These are phyloP conservation scores for Rhizoclosmatium sp. DNA, from an alignment of 192 early-diverging fungal genomes.

Conservation along the genomic window DNA sequence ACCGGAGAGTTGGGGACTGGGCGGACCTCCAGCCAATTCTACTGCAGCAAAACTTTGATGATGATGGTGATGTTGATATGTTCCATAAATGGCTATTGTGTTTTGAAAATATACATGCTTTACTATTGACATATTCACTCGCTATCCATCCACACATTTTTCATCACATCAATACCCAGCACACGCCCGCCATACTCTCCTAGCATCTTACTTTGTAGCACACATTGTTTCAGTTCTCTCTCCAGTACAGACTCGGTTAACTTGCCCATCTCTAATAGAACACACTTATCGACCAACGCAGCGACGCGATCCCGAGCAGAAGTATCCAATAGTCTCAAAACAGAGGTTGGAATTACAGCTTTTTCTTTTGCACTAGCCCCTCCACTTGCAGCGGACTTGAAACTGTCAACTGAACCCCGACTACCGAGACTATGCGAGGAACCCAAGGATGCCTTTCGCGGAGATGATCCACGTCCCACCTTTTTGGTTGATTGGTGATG, in stretches of 20 bases:
- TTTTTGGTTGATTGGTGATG: not conserved
- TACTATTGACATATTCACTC: not conserved
- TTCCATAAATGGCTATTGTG: too few relatives aligned
- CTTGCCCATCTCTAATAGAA: constrained; percentile 20
- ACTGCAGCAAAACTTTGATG: too few relatives aligned
- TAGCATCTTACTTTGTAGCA: not conserved
- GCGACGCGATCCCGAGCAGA: constrained; percentile 13
- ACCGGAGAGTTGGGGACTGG: constrained; percentile 39
- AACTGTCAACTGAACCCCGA: not conserved
- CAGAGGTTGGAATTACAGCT: not conserved
- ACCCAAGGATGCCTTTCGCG: not conserved
- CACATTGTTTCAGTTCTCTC: constrained; percentile 9
- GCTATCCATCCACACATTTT: constrained; percentile 5
- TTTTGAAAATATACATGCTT: too few relatives aligned
- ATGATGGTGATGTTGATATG: too few relatives aligned
- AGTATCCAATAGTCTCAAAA: not conserved
- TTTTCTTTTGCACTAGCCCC: too few relatives aligned
- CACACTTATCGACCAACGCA: not conserved
- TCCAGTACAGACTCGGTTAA: constrained; percentile 22
- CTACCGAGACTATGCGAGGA: not conserved
- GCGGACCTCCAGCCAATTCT: too few relatives aligned
- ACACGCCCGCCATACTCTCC: not conserved
- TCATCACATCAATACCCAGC: not conserved
- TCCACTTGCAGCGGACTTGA: constrained; percentile 1
- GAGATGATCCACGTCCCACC: not conserved